phyloP scores from a whole-genome alignment of 768 basidiomycete species.

The Lactarius indigo region DNA sequence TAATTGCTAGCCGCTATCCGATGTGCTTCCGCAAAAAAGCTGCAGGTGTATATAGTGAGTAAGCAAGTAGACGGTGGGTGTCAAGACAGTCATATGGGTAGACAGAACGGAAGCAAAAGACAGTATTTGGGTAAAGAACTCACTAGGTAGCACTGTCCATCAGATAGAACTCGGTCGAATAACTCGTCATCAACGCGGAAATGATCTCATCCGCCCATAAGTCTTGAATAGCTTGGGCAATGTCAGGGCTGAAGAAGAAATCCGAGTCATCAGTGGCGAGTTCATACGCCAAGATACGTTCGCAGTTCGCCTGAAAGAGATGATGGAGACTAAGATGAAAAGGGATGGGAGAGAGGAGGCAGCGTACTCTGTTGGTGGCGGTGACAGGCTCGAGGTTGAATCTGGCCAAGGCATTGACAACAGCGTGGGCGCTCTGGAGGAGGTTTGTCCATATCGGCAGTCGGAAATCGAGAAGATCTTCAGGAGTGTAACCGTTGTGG shows the following conservation, averaged over 20 bases:
- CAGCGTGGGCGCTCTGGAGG: conserved; percentile 81
- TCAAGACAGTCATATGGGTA: not conserved
- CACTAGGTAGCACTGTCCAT: conserved; percentile 95
- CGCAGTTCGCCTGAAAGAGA: conserved; percentile 40
- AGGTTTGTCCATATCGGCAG: conserved; percentile 79
- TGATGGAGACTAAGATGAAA: conserved; percentile 23
- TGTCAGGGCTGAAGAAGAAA: conserved; percentile 51
- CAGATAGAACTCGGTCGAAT: conserved; percentile 76
- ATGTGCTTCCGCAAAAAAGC: conserved; percentile 83
- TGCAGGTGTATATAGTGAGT: conserved; percentile 30
- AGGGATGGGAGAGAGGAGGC: not conserved
- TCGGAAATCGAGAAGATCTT: conserved; percentile 73
- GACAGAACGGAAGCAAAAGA: not conserved
- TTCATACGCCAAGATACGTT: conserved; percentile 59
- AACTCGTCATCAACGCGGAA: conserved; percentile 44
- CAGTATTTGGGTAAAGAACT: conserved; percentile 31
- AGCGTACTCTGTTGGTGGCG: conserved; percentile 53
- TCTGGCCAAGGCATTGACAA: conserved; percentile 84
- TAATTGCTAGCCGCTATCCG: conserved; percentile 82
- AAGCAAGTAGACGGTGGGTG: not conserved
- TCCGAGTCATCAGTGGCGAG: conserved; percentile 39
- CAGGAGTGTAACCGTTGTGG: conserved; percentile 77
- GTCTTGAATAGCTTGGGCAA: conserved; percentile 64
- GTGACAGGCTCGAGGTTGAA: conserved; percentile 74
- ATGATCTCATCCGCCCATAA: conserved; percentile 68